Percentiles rank a stretch among this genome's conserved stretches.
Evolutionary conservation across 2,329 filamentous ascomycete species (phyloP).

Genomic region (Cercospora zeina): DNA sequence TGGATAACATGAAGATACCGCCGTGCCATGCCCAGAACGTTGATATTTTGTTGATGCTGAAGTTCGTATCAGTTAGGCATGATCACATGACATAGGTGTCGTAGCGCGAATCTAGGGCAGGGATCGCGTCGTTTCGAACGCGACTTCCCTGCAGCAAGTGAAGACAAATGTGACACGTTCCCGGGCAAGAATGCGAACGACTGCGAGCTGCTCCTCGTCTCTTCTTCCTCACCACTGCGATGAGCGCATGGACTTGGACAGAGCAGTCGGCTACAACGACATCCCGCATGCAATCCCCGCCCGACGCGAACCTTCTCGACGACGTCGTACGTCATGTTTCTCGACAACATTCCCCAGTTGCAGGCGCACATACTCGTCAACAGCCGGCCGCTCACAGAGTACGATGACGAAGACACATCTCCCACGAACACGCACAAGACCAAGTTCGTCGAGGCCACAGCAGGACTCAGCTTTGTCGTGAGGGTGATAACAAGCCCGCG

Average conservation of each 20-base stretch:
- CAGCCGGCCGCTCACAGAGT: conserved; percentile 20
- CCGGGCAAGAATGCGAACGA: background rate
- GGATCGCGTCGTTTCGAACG: background rate
- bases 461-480: conserved; percentile 25
- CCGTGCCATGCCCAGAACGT: too few species aligned
- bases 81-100: background rate
- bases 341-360: conserved; percentile 4
- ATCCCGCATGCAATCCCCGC: too few species aligned
- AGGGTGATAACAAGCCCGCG: background rate
- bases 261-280: too few species aligned
- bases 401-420: conserved; percentile 18
- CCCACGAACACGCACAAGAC: conserved; percentile 5
- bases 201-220: background rate
- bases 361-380: conserved; percentile 20
- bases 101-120: background rate
- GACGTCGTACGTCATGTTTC: background rate
- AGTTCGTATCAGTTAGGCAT: background rate
- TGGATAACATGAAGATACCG: too few species aligned
- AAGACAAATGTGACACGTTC: background rate
- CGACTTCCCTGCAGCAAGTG: background rate
- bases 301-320: background rate
- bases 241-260: too few species aligned
- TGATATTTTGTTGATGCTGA: background rate
- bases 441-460: conserved; percentile 26
- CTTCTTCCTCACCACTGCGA: background rate